These are phyloP conservation scores for Candida dajiaensis DNA, from an alignment of 805 yeast species.

Conservation along the genomic window DNA sequence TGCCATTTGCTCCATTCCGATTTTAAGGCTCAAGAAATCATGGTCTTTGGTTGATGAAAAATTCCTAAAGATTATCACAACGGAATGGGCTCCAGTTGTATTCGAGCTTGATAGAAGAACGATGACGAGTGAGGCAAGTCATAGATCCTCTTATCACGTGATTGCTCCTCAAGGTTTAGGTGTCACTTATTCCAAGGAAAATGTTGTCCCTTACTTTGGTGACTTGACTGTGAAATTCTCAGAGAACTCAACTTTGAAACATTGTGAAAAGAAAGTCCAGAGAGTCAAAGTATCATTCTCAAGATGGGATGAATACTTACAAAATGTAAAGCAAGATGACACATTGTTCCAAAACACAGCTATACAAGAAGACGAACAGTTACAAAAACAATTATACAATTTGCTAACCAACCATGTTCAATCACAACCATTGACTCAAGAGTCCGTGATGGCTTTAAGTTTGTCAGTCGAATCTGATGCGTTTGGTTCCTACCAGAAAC, in stretches of 20 bases:
- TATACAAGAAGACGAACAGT: slow-evolving; percentile 19
- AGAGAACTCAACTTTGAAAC: slow-evolving; percentile 37
- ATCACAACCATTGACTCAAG: slow-evolving; percentile 39
- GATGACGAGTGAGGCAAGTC: slow-evolving; percentile 49
- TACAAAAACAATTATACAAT: slow-evolving; percentile 37
- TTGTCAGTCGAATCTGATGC: slow-evolving; percentile 55
- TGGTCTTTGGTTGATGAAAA: slow-evolving; percentile 70
- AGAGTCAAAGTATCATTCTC: slow-evolving; percentile 66
- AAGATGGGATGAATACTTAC: slow-evolving; percentile 76
- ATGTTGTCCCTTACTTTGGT: slow-evolving; percentile 87
- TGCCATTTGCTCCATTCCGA: slow-evolving; percentile 73
- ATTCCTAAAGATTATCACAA: slow-evolving; percentile 52
- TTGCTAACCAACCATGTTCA: slow-evolving; percentile 40
- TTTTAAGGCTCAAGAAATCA: slow-evolving; percentile 62
- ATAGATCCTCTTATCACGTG: slow-evolving; percentile 59
- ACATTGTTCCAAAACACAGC: slow-evolving; percentile 20
- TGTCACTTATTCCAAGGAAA: slow-evolving; percentile 61
- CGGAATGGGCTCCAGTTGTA: slow-evolving; percentile 90
- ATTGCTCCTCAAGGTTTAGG: slow-evolving; percentile 89
- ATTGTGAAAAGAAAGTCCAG: slow-evolving; percentile 59
- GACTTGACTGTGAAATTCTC: slow-evolving; percentile 53
- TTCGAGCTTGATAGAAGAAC: slow-evolving; percentile 81
- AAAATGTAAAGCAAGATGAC: slow-evolving; percentile 39
- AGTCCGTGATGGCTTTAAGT: slow-evolving; percentile 58
- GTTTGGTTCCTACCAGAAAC: slow-evolving; percentile 38